A percentile compares a stretch with the other conserved stretches of the same genome.
Evolutionary conservation across 495 filamentous ascomycete genomes (phyloP).

Genomic region (Podospora fimiseda): DNA sequence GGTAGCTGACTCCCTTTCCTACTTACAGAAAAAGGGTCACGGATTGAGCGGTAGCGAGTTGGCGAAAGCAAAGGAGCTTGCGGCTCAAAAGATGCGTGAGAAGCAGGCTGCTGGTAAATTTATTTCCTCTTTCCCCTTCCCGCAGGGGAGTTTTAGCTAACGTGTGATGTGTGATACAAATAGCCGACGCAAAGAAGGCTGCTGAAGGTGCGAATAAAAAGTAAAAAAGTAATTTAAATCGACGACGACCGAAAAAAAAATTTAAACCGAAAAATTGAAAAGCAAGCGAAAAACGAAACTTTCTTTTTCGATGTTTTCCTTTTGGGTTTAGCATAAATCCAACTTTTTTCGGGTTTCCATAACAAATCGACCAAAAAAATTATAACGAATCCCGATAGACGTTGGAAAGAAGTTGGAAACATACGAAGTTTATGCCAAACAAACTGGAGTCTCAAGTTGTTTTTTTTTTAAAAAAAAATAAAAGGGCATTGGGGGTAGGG

Average conservation of each 20-base stretch:
- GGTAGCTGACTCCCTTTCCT: conserved; percentile 6
- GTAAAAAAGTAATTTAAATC: conserved; percentile 15
- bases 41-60: conserved; percentile 62
- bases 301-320: too few species aligned
- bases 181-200: conserved; percentile 49
- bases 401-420: too few species aligned
- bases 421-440: too few species aligned
- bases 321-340: too few species aligned
- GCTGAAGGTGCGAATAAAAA: conserved; percentile 27
- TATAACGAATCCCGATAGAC: too few species aligned
- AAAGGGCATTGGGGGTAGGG: too few species aligned
- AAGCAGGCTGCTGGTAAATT: conserved; percentile 84
- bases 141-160: background rate
- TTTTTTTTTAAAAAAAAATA: too few species aligned
- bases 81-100: conserved; percentile 78
- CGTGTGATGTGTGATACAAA: too few species aligned
- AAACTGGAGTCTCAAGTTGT: too few species aligned
- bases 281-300: too few species aligned
- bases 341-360: too few species aligned
- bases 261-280: background rate
- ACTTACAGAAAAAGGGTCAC: conserved; percentile 53
- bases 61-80: conserved; percentile 64
- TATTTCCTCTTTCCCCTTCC: background rate
- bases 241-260: background rate
- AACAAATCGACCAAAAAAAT: too few species aligned